Percentiles rank a stretch among this genome's conserved stretches.
Evolutionary conservation across 2,329 filamentous ascomycete genomes (phyloP).

Genomic region (Trichophyton verrucosum): DNA sequence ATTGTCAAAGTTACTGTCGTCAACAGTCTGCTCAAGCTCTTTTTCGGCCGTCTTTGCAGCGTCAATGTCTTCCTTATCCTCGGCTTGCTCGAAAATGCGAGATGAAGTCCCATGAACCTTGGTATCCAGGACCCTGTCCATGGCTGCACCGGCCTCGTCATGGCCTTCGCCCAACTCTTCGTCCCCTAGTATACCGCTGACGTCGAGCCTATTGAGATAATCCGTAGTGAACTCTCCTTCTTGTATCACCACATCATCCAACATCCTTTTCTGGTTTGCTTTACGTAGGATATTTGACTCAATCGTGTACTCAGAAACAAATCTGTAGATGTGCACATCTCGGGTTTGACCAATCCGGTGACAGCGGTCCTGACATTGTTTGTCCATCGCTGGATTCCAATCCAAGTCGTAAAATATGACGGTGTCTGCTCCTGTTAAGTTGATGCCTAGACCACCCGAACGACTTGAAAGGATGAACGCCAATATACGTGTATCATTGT

Average conservation of each 20-base stretch:
- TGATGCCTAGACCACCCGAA: constrained; percentile 90
- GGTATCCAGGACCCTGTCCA: constrained; percentile 71
- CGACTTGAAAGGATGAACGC: constrained; percentile 93
- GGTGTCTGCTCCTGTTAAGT: constrained; percentile 88
- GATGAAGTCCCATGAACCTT: constrained; percentile 54
- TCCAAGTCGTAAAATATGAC: constrained; percentile 99
- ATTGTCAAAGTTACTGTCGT: constrained; percentile 77
- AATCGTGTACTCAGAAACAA: constrained; percentile 87
- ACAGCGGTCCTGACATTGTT: constrained; percentile 93
- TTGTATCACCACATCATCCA: constrained; percentile 96
- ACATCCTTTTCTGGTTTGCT: constrained; percentile 91
- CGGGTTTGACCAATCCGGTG: constrained; percentile 96
- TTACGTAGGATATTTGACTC: constrained; percentile 97
- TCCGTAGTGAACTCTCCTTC: constrained; percentile 97
- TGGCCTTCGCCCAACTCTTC: constrained; percentile 46
- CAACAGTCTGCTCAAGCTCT: constrained; percentile 62
- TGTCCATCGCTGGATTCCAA: constrained; percentile 99
- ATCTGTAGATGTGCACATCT: constrained; percentile 94
- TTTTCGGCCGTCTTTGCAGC: constrained; percentile 80
- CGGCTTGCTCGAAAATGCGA: constrained; percentile 71
- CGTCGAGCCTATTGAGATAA: constrained; percentile 68
- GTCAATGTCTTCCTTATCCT: constrained; percentile 82
- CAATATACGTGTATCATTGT: constrained; percentile 80
- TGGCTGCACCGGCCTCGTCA: constrained; percentile 64
- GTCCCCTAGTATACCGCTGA: constrained; percentile 55